phyloP scores from a whole-genome alignment of 176 grass and related monocot genomes.

The Zoysia japonica region DNA sequence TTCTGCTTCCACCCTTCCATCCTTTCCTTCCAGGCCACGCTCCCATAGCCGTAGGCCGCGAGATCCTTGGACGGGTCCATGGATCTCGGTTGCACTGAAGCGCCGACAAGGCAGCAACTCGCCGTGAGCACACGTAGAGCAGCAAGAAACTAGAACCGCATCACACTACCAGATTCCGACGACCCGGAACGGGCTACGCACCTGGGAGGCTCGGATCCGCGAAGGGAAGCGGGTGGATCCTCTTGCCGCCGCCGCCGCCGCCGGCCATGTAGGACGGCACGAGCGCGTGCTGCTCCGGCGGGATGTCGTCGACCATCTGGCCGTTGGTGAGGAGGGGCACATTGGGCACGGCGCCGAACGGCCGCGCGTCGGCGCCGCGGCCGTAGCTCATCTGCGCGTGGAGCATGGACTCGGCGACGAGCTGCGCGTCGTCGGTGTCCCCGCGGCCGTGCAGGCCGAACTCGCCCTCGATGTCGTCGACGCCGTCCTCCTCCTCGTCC shows the following conservation, averaged over 20 bases:
- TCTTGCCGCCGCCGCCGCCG: constrained; percentile 54
- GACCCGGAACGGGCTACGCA: background rate
- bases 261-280: constrained; percentile 82
- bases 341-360: constrained; percentile 48
- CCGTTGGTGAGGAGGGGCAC: constrained; percentile 93
- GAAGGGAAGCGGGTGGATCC: constrained; percentile 88
- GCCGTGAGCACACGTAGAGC: background rate
- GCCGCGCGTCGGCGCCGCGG: constrained; percentile 50
- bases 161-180: constrained; percentile 5
- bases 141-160: background rate
- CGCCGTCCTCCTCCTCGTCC: constrained; percentile 86
- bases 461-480: constrained; percentile 84
- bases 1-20: constrained; percentile 94
- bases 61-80: constrained; percentile 98
- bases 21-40: constrained; percentile 85
- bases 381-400: constrained; percentile 72
- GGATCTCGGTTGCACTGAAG: constrained; percentile 85
- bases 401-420: constrained; percentile 62
- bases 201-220: constrained; percentile 74
- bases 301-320: constrained; percentile 94
- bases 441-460: constrained; percentile 43
- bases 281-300: constrained; percentile 89
- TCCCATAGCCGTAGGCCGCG: constrained; percentile 85
- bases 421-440: constrained; percentile 42
- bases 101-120: background rate